phyloP scores from a whole-genome alignment of 2,329 filamentous ascomycete genomes.

The Ophiocordyceps sinensis region DNA sequence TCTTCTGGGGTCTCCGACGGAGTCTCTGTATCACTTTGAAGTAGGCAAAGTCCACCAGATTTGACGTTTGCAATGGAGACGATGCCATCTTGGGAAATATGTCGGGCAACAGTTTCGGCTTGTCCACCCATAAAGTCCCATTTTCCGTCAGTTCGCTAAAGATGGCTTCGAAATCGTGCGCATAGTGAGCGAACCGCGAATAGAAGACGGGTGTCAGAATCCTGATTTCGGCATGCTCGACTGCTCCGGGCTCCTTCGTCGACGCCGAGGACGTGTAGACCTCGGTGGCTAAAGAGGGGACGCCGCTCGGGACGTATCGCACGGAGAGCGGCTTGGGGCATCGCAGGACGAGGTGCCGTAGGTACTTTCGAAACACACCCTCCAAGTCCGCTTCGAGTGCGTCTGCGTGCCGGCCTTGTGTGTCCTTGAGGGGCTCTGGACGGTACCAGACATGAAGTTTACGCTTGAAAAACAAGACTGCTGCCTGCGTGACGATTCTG shows the following conservation, averaged over 20 bases:
- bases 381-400: slow-evolving; percentile 32
- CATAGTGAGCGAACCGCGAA: slow-evolving; percentile 47
- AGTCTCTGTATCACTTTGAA: slow-evolving; percentile 31
- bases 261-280: slow-evolving; percentile 20
- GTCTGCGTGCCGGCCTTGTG: slow-evolving; percentile 38
- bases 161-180: slow-evolving; percentile 45
- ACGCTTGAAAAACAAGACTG: slow-evolving; percentile 37
- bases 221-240: slow-evolving; percentile 35
- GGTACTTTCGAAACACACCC: slow-evolving; percentile 29
- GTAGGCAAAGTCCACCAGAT: slow-evolving; percentile 20
- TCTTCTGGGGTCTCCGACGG: slow-evolving; percentile 24
- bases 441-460: slow-evolving; percentile 50
- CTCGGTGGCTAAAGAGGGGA: slow-evolving; percentile 21
- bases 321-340: slow-evolving; percentile 30
- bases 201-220: slow-evolving; percentile 55
- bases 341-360: slow-evolving; percentile 33
- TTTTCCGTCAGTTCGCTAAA: slow-evolving; percentile 45
- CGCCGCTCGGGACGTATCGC: slow-evolving; percentile 38
- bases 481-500: slow-evolving; percentile 48
- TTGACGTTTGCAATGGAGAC: slow-evolving; percentile 18
- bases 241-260: slow-evolving; percentile 3
- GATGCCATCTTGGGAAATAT: slow-evolving; percentile 26
- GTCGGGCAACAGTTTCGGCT: slow-evolving; percentile 33
- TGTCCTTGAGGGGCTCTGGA: slow-evolving; percentile 45
- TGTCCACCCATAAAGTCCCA: slow-evolving; percentile 41